Conservation (phyloP, 352 stramenopile species). For the Peronospora belbahrii region DNA sequence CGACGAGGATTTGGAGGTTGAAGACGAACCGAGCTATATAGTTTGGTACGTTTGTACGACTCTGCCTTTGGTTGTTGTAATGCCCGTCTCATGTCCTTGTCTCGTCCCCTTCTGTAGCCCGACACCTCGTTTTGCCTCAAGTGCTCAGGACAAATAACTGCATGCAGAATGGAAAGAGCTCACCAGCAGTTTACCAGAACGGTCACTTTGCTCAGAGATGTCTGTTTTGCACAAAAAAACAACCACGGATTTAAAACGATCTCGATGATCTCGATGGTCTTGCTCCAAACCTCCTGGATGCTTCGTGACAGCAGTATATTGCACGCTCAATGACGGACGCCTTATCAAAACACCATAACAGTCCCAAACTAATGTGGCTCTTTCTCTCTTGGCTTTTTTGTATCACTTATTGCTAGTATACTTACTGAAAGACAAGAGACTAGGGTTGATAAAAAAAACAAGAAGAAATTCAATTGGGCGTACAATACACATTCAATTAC, state of each 20-base stretch:
- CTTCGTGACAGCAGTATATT: too few relatives aligned
- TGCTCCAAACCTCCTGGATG: too few relatives aligned
- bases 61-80: background rate
- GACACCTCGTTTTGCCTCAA: constrained; percentile 25
- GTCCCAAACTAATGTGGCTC: too few relatives aligned
- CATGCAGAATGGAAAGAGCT: constrained; percentile 15
- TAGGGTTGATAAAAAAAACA: too few relatives aligned
- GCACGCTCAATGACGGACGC: too few relatives aligned
- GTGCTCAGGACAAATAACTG: constrained; percentile 14
- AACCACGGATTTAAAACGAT: background rate
- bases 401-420: too few relatives aligned
- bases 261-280: too few relatives aligned
- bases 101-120: constrained; percentile 11
- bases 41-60: constrained; percentile 21
- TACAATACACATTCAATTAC: background rate
- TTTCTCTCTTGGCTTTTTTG: too few relatives aligned
- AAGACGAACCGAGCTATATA: constrained; percentile 29
- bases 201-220: constrained; percentile 2
- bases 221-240: constrained; percentile 19
- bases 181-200: constrained; percentile 4
- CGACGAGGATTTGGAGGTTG: constrained; percentile 24
- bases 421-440: too few relatives aligned
- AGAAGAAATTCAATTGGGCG: too few relatives aligned
- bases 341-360: too few relatives aligned
- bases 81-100: background rate